Conservation (phyloP, 306 rosid genomes). For the apple (Malus domestica) region DNA sequence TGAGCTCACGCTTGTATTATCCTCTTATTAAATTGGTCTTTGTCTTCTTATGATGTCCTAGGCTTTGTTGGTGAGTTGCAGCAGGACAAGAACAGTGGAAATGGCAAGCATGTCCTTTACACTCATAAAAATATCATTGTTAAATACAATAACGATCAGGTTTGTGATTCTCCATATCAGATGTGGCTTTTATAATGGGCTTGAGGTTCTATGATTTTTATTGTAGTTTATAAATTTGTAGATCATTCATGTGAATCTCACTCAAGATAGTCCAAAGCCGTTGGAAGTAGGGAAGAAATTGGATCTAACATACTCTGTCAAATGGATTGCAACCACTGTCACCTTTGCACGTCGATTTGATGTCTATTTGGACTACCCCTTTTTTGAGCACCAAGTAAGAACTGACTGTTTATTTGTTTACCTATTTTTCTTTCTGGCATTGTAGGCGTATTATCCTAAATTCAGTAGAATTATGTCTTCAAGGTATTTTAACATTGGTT, state of each 20-base stretch:
- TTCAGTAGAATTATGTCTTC: background rate
- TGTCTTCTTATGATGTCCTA: slow-evolving; percentile 25
- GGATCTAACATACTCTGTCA: slow-evolving; percentile 84
- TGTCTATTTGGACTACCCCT: slow-evolving; percentile 91
- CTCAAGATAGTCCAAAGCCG: slow-evolving; percentile 73
- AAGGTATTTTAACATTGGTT: background rate
- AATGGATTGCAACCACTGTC: slow-evolving; percentile 69
- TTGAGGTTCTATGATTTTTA: slow-evolving; percentile 17
- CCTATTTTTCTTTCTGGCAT: background rate
- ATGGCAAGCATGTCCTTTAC: slow-evolving; percentile 74
- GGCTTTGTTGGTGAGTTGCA: slow-evolving; percentile 89
- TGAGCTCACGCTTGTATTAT: background rate
- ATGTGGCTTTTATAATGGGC: slow-evolving; percentile 2
- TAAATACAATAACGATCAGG: slow-evolving; percentile 94
- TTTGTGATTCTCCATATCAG: slow-evolving; percentile 26
- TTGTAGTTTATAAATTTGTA: slow-evolving; percentile 27
- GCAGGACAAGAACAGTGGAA: slow-evolving; percentile 74
- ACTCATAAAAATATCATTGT: slow-evolving; percentile 71
- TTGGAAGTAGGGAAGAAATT: slow-evolving; percentile 55
- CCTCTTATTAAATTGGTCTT: slow-evolving; percentile 8
- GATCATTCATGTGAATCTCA: slow-evolving; percentile 93
- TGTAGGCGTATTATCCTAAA: background rate
- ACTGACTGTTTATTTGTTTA: background rate
- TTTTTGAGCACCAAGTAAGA: slow-evolving; percentile 95
- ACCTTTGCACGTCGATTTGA: slow-evolving; percentile 92